phyloP scores from a whole-genome alignment of 768 basidiomycete species.

The Pholiota molesta region DNA sequence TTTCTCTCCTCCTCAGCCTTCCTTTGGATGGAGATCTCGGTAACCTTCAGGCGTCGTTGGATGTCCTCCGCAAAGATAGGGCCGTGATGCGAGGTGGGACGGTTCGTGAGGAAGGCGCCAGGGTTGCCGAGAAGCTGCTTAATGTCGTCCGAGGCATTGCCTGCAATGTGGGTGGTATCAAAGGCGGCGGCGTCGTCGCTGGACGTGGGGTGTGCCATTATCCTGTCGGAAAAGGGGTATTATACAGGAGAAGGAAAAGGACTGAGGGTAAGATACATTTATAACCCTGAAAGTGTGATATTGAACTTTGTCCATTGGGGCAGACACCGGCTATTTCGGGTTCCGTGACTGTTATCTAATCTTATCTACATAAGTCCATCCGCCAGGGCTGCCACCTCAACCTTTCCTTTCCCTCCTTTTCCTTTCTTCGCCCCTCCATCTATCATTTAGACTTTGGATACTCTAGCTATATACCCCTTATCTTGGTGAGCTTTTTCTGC shows the following conservation, averaged over 20 bases:
- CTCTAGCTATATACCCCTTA: constrained; percentile 6
- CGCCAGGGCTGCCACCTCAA: background rate
- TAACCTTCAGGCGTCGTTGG: constrained; percentile 30
- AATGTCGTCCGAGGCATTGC: constrained; percentile 33
- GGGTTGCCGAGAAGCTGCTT: constrained; percentile 27
- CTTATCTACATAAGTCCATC: constrained; percentile 1
- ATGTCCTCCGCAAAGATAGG: constrained; percentile 20
- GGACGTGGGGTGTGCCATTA: constrained; percentile 10
- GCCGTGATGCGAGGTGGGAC: constrained; percentile 12
- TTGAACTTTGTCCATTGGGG: background rate
- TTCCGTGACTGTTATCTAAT: constrained; percentile 5
- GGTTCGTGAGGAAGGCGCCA: constrained; percentile 16
- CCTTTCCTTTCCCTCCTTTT: background rate
- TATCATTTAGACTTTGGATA: background rate
- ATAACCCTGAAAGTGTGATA: constrained; percentile 3
- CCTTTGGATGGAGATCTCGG: constrained; percentile 39
- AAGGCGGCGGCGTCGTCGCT: constrained; percentile 4
- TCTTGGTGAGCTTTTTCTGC: constrained; percentile 4
- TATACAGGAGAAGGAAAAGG: background rate
- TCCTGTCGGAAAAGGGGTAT: background rate
- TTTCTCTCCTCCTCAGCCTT: constrained; percentile 45
- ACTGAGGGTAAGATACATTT: background rate
- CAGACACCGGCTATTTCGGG: constrained; percentile 2
- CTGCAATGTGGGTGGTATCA: constrained; percentile 27
- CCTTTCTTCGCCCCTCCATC: background rate